phyloP scores from a whole-genome alignment of 164 flowering plant genomes.

The Magnolia officinalis region DNA sequence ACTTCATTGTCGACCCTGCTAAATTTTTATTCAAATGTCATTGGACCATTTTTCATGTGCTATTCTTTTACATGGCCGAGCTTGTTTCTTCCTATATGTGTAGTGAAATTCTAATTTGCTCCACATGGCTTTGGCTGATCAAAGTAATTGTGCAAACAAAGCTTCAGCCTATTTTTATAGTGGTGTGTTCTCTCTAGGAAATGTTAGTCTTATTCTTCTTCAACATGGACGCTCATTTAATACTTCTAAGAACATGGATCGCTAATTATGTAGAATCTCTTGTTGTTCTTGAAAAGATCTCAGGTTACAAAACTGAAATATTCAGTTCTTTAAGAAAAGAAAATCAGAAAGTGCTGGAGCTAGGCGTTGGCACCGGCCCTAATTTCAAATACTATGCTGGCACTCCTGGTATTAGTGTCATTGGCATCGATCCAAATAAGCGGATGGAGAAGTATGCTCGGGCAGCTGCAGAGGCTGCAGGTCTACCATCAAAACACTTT shows the following conservation, averaged over 20 bases:
- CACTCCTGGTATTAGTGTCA: constrained; percentile 39
- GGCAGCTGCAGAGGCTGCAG: constrained; percentile 60
- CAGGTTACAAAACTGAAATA: constrained; percentile 62
- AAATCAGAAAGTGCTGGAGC: constrained; percentile 62
- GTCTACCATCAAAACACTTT: constrained; percentile 51
- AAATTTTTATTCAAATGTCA: background rate
- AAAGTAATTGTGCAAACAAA: background rate
- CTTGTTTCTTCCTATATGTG: background rate
- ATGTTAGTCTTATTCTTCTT: background rate
- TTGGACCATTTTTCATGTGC: background rate
- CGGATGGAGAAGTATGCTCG: constrained; percentile 82
- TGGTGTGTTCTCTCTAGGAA: background rate
- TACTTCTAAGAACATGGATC: background rate
- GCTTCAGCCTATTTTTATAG: background rate
- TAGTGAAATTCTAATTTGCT: background rate
- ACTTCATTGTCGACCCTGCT: background rate
- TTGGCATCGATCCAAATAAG: constrained; percentile 73
- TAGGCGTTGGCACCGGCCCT: constrained; percentile 92
- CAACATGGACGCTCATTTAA: background rate
- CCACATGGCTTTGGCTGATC: background rate
- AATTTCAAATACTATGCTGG: constrained; percentile 74
- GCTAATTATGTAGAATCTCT: background rate
- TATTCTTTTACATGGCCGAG: background rate
- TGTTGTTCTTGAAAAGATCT: constrained; percentile 40
- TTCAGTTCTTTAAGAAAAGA: constrained; percentile 59